These are phyloP conservation scores for Musa acuminata DNA, from an alignment of 176 grass and related monocot species.

Conservation along the genomic window DNA sequence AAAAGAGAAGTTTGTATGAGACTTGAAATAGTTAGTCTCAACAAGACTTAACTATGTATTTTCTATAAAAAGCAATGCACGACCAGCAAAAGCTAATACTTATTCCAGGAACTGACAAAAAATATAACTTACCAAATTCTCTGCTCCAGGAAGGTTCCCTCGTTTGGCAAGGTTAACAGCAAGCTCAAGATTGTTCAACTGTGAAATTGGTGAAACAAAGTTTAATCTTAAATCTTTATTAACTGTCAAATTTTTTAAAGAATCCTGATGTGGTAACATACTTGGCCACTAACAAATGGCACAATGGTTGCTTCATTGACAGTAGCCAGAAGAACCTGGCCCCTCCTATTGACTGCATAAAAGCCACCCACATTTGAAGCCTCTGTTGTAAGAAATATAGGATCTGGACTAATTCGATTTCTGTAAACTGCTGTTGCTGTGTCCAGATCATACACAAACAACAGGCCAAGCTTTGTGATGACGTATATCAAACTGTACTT, in stretches of 20 bases:
- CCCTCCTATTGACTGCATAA: constrained; percentile 95
- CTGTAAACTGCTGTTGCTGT: constrained; percentile 88
- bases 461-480: constrained; percentile 88
- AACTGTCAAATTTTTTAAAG: neutral
- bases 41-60: too few species aligned
- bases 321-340: constrained; percentile 92
- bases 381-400: constrained; percentile 92
- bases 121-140: constrained; percentile 62
- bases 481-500: constrained; percentile 94
- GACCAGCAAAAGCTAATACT: neutral
- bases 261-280: constrained; percentile 23
- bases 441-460: constrained; percentile 98
- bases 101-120: neutral
- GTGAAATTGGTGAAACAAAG: constrained; percentile 16
- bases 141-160: constrained; percentile 95
- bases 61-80: neutral
- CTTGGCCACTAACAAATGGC: constrained; percentile 84
- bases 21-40: too few species aligned
- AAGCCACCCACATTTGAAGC: constrained; percentile 77
- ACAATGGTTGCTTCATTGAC: constrained; percentile 92
- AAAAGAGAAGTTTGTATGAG: too few species aligned
- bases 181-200: constrained; percentile 96
- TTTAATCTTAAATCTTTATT: constrained; percentile 1
- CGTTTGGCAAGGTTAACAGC: constrained; percentile 99
- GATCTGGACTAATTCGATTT: constrained; percentile 96